These are phyloP conservation scores for Coprinopsis cinerea DNA, from an alignment of 768 basidiomycete species.

Conservation along the genomic window DNA sequence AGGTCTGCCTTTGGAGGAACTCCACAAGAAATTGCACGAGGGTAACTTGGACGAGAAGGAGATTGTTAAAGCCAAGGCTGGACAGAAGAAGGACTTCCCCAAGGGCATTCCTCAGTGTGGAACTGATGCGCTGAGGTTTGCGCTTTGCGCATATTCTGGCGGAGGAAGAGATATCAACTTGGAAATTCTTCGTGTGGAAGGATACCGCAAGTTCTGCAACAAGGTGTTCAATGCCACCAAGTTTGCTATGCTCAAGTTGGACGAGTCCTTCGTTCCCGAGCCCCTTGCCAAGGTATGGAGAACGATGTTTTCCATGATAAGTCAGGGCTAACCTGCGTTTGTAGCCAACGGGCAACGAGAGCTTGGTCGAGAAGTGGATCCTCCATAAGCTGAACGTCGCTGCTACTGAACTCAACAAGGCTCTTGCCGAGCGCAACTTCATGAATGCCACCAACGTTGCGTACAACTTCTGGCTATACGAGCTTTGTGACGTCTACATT, in stretches of 20 bases:
- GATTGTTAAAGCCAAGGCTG: slow-evolving; percentile 82
- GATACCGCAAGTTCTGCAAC: slow-evolving; percentile 99
- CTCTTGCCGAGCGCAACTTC: slow-evolving; percentile 81
- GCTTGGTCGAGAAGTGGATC: slow-evolving; percentile 92
- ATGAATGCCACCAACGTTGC: slow-evolving; percentile 82
- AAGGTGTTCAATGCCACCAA: slow-evolving; percentile 99
- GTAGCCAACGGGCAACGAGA: slow-evolving; percentile 85
- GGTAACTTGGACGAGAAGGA: slow-evolving; percentile 95
- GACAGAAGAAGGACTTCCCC: slow-evolving; percentile 99
- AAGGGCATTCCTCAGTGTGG: slow-evolving; percentile 99
- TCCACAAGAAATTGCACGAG: slow-evolving; percentile 81
- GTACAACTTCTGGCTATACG: slow-evolving; percentile 97
- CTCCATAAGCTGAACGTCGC: slow-evolving; percentile 89
- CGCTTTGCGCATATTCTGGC: slow-evolving; percentile 88
- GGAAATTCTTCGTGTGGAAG: slow-evolving; percentile 93
- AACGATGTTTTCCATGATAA: neutral
- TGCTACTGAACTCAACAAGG: slow-evolving; percentile 65
- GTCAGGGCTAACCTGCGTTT: slow-evolving; percentile 11
- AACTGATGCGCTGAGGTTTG: slow-evolving; percentile 92
- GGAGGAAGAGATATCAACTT: slow-evolving; percentile 97
- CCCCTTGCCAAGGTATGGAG: slow-evolving; percentile 53
- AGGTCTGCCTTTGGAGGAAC: slow-evolving; percentile 68
- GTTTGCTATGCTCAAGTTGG: slow-evolving; percentile 98
- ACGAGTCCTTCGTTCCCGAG: slow-evolving; percentile 74
- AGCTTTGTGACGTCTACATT: slow-evolving; percentile 99